Evolutionary conservation across 1,284 basidiomycete species (phyloP), one percentile per base, ranked within the genome.

Genomic region (Lentinula novae-zelandiae): DNA sequence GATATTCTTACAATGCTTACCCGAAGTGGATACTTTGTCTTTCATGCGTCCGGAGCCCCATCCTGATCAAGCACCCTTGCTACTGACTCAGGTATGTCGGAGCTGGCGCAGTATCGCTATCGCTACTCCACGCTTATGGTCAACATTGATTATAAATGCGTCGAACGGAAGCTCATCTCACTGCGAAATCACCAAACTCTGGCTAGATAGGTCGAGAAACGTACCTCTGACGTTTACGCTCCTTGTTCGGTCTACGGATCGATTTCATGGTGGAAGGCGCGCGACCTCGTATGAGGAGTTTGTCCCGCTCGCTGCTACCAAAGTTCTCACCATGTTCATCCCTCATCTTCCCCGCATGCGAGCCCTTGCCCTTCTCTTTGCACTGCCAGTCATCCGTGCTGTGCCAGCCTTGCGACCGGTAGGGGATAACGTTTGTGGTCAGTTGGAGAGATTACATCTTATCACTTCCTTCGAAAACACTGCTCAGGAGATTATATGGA

Each of bases 41-140:
- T 17, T 46, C 44, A 46, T 46, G 44, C 15, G 44, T 12, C 17
- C 44, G 20, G 44, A 46, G 44, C 44, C 44, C 10, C n/a, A 34
- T 50, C 13, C 36, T 46, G 12, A 20, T 38, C 55, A 63, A 54
- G 59, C 62, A 34, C 62, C 62, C 17, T 36, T 63, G 12, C 53
- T 63, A 13, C 59, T 63, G 36, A 56, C 58, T 12, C 51, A 42
- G 9, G 60, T 63, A 27, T 61, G 62, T 36, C 38, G 44, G 17
- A 33, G 33, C 20, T 63, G 62, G 62, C 38, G 60, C 10, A 38
- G 58, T n/a, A 54, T 63, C 40, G 54, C 60, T 22, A 27, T 61
- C 15, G 39, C 55, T 8, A 60, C 60, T 2, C 54, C 62, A 17
- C 51, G 50, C n/a, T 31, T 63, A 33, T 63, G 62, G 62, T 20